Evolutionary conservation across 139 green algal genomes (phyloP).

Genomic region (Astrephomene gubernaculifera): DNA sequence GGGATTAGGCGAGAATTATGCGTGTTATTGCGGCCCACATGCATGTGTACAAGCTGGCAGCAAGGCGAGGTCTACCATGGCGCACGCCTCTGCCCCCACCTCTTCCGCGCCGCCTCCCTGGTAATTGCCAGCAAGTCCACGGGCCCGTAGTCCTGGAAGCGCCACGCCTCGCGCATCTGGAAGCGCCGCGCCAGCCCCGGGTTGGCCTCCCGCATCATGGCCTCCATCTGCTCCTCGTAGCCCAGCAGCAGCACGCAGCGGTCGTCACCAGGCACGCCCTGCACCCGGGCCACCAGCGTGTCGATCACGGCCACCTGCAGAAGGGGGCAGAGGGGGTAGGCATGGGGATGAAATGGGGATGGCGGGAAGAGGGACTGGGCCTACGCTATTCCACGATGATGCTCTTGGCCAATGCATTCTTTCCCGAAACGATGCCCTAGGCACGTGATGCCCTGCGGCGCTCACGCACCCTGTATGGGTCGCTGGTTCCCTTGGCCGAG

Average conservation of each 20-base stretch:
- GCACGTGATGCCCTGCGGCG: too few species aligned
- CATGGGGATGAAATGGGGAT: too few species aligned
- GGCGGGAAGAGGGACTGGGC: too few species aligned
- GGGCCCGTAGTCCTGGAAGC: conserved; percentile 62
- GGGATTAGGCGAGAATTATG: too few species aligned
- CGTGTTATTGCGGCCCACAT: too few species aligned
- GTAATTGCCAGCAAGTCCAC: conserved; percentile 62
- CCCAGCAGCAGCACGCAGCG: conserved; percentile 69
- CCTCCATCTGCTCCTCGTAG: conserved; percentile 61
- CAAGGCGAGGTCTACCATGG: too few species aligned
- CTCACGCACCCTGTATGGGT: conserved; percentile 60
- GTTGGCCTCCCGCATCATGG: conserved; percentile 64
- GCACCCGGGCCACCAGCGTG: conserved; percentile 67
- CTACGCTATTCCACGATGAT: too few species aligned
- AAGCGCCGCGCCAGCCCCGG: conserved; percentile 63
- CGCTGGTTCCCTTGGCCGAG: not conserved
- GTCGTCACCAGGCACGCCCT: conserved; percentile 66
- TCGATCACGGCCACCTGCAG: conserved; percentile 60
- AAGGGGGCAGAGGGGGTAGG: too few species aligned
- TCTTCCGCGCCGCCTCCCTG: conserved; percentile 33
- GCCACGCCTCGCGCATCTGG: conserved; percentile 48
- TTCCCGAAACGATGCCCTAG: too few species aligned
- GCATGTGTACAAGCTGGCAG: too few species aligned
- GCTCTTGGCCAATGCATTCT: too few species aligned
- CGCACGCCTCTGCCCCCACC: too few species aligned